Evolutionary conservation across 106 monocot species (phyloP).

Genomic region (Apostasia ramifera): DNA sequence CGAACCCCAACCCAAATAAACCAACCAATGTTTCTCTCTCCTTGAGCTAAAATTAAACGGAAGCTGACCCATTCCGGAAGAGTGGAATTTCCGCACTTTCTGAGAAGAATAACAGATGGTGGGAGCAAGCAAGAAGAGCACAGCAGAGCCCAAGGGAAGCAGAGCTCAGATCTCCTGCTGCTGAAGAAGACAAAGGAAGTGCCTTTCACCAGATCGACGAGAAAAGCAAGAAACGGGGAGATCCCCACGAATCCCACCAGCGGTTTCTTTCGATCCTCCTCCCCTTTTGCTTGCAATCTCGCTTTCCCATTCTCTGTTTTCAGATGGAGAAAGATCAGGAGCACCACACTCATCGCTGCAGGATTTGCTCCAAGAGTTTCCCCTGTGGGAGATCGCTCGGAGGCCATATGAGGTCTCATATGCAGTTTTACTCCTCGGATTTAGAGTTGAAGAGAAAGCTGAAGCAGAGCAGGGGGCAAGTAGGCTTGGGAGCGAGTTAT

Average conservation of each 20-base stretch:
- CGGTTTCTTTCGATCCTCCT: not conserved
- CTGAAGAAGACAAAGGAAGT: too few species aligned
- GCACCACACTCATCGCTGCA: constrained; percentile 22
- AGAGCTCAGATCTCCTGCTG: not conserved
- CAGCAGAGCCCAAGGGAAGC: not conserved
- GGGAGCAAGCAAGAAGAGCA: not conserved
- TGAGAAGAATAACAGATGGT: too few species aligned
- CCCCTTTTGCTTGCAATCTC: not conserved
- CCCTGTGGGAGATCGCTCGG: constrained; percentile 31
- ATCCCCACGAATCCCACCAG: constrained; percentile 1
- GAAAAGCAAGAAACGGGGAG: not conserved
- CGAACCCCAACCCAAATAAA: too few species aligned
- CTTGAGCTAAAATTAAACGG: too few species aligned
- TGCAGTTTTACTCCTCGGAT: not conserved
- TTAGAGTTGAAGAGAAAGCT: not conserved
- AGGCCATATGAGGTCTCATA: constrained; percentile 52
- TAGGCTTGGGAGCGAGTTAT: constrained; percentile 14
- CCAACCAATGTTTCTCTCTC: too few species aligned
- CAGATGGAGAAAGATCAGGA: constrained; percentile 7
- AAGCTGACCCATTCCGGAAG: too few species aligned
- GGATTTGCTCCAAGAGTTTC: constrained; percentile 35
- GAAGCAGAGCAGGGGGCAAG: not conserved
- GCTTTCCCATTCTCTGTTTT: not conserved
- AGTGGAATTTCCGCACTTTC: too few species aligned
- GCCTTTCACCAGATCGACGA: not conserved